phyloP scores from a whole-genome alignment of 2,329 filamentous ascomycete species.

The Didymosphaeria variabile region DNA sequence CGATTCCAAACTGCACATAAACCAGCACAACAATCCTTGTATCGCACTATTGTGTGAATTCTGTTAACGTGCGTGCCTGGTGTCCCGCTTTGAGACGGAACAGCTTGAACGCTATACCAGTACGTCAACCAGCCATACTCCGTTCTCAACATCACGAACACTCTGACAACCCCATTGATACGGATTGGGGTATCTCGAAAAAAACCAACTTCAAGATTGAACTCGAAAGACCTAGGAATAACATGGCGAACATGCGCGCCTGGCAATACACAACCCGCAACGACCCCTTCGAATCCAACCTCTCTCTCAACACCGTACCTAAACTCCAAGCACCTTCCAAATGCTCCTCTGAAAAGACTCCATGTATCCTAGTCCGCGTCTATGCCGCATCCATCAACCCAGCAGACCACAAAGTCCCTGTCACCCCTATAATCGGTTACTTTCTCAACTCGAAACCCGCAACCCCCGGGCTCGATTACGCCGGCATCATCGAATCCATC shows the following conservation, averaged over 20 bases:
- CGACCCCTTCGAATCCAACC: conserved; percentile 24
- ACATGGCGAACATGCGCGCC: conserved; percentile 31
- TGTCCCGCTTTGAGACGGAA: too few species aligned
- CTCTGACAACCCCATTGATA: neutral
- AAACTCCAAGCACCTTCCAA: conserved; percentile 2
- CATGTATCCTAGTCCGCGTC: conserved; percentile 20
- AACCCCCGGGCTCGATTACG: conserved; percentile 35
- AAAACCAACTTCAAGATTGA: neutral
- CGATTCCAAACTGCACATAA: neutral
- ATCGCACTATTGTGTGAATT: neutral
- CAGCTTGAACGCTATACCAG: too few species aligned
- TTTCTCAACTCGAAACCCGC: conserved; percentile 32
- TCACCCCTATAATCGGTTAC: conserved; percentile 27
- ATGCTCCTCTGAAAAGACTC: neutral
- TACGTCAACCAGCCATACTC: too few species aligned
- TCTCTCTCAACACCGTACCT: conserved; percentile 25
- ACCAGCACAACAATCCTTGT: neutral
- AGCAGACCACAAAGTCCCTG: conserved; percentile 34
- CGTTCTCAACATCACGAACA: too few species aligned
- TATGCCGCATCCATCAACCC: conserved; percentile 35
- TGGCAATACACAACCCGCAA: conserved; percentile 32
- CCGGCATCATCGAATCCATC: conserved; percentile 23
- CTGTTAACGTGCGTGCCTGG: too few species aligned
- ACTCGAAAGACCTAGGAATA: neutral
- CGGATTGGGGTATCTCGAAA: neutral